phyloP scores from a whole-genome alignment of 768 basidiomycete species.

The Pisolithus albus region DNA sequence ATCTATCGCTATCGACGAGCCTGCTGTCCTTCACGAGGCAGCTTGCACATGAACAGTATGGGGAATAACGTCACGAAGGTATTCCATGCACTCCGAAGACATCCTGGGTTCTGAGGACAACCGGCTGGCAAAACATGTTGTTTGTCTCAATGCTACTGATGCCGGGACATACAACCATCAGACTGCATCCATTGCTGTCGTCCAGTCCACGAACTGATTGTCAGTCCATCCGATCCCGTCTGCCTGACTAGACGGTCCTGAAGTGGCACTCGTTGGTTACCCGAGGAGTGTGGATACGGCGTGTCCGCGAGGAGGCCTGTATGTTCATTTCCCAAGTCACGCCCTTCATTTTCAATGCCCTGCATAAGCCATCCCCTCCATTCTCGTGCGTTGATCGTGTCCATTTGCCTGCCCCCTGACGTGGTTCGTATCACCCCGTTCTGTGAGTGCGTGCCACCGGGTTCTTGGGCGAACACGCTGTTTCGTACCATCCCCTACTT shows the following conservation, averaged over 20 bases:
- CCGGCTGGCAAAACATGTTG: too few relatives aligned
- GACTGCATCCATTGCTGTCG: too few relatives aligned
- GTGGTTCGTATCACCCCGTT: not conserved
- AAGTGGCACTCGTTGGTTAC: too few relatives aligned
- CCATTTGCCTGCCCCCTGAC: not conserved
- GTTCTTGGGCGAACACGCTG: constrained; percentile 12
- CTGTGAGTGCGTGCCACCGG: constrained; percentile 1
- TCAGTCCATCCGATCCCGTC: too few relatives aligned
- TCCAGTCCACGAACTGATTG: too few relatives aligned
- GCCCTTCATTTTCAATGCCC: constrained; percentile 1
- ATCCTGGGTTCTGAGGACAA: not conserved
- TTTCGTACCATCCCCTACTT: not conserved
- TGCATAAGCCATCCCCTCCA: not conserved
- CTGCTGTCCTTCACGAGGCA: not conserved
- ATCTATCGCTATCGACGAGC: not conserved
- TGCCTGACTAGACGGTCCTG: too few relatives aligned
- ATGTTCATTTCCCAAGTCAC: not conserved
- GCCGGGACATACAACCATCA: too few relatives aligned
- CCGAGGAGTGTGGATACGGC: not conserved
- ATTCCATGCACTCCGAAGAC: not conserved
- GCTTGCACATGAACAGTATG: not conserved
- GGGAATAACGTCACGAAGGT: not conserved
- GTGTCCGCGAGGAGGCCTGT: not conserved
- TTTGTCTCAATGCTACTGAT: too few relatives aligned
- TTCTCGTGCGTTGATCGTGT: not conserved